phyloP scores from a whole-genome alignment of 2,329 filamentous ascomycete species.

The Parastagonospora nodorum region DNA sequence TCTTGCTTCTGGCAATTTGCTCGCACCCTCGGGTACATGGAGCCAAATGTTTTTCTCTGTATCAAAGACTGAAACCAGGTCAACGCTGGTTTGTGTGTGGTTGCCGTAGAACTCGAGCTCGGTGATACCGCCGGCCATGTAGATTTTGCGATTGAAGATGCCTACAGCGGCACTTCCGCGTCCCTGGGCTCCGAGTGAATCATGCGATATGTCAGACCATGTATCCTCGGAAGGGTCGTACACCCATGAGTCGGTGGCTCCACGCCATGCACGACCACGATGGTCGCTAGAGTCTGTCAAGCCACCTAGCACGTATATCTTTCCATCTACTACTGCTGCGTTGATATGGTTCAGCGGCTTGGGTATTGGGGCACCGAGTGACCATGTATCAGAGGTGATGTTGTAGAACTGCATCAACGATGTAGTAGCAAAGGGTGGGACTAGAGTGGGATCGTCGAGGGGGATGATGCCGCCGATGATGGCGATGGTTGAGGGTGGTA shows the following conservation, averaged over 20 bases:
- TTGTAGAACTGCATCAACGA: constrained; percentile 27
- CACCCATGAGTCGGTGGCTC: constrained; percentile 14
- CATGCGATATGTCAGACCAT: constrained; percentile 10
- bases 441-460: not conserved
- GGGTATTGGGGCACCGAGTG: constrained; percentile 16
- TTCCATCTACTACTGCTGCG: constrained; percentile 20
- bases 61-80: constrained; percentile 25
- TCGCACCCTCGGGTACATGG: constrained; percentile 8
- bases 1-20: constrained; percentile 21
- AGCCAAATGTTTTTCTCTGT: constrained; percentile 14
- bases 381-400: constrained; percentile 24
- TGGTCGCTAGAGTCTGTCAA: constrained; percentile 11
- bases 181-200: constrained; percentile 7
- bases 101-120: constrained; percentile 9
- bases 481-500: constrained; percentile 21
- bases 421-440: constrained; percentile 15
- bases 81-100: constrained; percentile 10
- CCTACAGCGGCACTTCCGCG: constrained; percentile 29
- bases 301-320: constrained; percentile 33
- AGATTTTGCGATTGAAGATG: constrained; percentile 18
- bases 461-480: constrained; percentile 31
- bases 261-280: constrained; percentile 11
- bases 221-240: constrained; percentile 17
- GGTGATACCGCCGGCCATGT: constrained; percentile 28
- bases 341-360: constrained; percentile 32